Percentiles rank a stretch among this genome's conserved stretches.
These are phyloP conservation scores for Lentinula boryana DNA, from an alignment of 768 basidiomycete species.

Conservation along the genomic window DNA sequence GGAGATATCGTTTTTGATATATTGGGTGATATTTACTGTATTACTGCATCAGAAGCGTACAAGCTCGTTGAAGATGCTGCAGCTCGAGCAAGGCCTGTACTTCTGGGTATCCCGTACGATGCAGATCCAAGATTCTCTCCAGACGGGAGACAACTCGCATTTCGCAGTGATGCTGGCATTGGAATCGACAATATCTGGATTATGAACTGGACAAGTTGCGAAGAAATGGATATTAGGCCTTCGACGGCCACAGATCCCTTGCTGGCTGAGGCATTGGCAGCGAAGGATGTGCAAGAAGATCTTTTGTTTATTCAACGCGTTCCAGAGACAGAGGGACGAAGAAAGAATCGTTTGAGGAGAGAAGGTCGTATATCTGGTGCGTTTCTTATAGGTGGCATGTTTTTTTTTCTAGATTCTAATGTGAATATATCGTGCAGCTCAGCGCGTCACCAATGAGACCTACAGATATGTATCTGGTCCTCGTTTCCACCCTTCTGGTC, in stretches of 20 bases:
- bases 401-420: not conserved
- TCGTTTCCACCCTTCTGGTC: constrained; percentile 63
- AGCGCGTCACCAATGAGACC: constrained; percentile 62
- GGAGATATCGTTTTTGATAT: constrained; percentile 75
- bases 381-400: not conserved
- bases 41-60: constrained; percentile 36
- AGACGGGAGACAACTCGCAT: constrained; percentile 53
- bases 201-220: constrained; percentile 58
- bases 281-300: constrained; percentile 5
- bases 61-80: constrained; percentile 16
- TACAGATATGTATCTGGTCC: constrained; percentile 66
- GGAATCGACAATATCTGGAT: constrained; percentile 76
- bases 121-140: constrained; percentile 72
- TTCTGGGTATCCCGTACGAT: constrained; percentile 63
- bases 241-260: constrained; percentile 11
- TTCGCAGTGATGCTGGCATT: constrained; percentile 65
- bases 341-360: constrained; percentile 2
- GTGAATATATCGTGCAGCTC: not conserved
- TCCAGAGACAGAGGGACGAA: constrained; percentile 40
- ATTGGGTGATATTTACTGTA: constrained; percentile 69
- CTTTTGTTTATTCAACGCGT: constrained; percentile 40
- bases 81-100: constrained; percentile 48
- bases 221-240: constrained; percentile 43
- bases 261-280: not conserved
- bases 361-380: constrained; percentile 6